Evolutionary conservation across 495 filamentous ascomycete species (phyloP).

Genomic region (Penicillium robsamsonii): DNA sequence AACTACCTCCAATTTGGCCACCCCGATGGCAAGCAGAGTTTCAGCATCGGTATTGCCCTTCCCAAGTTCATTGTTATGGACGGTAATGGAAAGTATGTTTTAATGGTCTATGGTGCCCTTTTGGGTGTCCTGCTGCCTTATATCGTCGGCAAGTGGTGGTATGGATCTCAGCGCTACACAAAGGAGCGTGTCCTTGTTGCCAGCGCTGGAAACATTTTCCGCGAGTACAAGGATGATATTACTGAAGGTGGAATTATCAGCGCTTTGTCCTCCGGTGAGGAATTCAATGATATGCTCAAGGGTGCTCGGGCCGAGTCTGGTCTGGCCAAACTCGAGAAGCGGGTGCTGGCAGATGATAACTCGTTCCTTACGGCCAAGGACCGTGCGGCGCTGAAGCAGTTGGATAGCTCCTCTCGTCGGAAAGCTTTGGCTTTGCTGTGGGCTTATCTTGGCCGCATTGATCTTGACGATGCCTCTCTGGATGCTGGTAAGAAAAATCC

Average conservation of each 20-base stretch:
- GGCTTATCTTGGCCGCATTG: conserved; percentile 88
- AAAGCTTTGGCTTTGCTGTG: conserved; percentile 89
- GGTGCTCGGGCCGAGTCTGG: conserved; percentile 72
- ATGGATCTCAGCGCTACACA: conserved; percentile 86
- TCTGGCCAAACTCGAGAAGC: conserved; percentile 76
- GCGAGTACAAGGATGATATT: conserved; percentile 81
- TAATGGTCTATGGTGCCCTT: conserved; percentile 81
- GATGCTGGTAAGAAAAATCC: conserved; percentile 59
- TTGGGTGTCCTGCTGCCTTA: conserved; percentile 90
- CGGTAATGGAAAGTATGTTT: conserved; percentile 91
- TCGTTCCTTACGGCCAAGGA: conserved; percentile 50
- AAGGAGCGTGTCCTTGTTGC: conserved; percentile 88
- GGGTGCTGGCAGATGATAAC: conserved; percentile 60
- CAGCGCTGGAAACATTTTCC: conserved; percentile 90
- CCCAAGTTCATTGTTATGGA: conserved; percentile 90
- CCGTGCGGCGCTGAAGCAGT: conserved; percentile 65
- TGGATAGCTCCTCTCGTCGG: conserved; percentile 69
- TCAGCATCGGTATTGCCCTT: conserved; percentile 95
- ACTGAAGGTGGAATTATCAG: conserved; percentile 74
- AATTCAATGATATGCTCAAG: conserved; percentile 70
- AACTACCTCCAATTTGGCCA: conserved; percentile 96
- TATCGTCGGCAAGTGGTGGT: conserved; percentile 97
- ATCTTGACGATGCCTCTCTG: conserved; percentile 67
- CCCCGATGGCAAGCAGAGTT: conserved; percentile 96
- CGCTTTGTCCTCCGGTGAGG: conserved; percentile 77